A percentile compares a stretch with the other conserved stretches of the same genome.
Conservation (phyloP, 1,284 basidiomycete genomes). For the Fomitopsis palustris region DNA sequence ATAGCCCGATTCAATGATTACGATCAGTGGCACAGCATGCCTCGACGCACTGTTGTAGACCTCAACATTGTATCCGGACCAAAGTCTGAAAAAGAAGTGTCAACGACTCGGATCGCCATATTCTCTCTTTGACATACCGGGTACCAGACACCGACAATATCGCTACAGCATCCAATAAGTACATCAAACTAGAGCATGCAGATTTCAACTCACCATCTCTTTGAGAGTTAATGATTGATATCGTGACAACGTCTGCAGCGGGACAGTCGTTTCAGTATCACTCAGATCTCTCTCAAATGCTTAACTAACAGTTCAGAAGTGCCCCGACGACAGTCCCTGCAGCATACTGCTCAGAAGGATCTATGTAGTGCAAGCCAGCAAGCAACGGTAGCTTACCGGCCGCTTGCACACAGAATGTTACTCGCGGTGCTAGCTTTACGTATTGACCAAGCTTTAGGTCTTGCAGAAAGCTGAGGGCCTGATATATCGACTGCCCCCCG, state of each 20-base stretch:
- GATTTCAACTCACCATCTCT: slow-evolving; percentile 26
- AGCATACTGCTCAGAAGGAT: neutral
- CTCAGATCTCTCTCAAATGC: neutral
- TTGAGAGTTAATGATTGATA: slow-evolving; percentile 41
- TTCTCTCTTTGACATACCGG: neutral
- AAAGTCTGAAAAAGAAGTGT: slow-evolving; percentile 21
- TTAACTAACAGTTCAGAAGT: slow-evolving; percentile 7
- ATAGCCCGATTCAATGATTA: slow-evolving; percentile 9
- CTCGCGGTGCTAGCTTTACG: slow-evolving; percentile 61
- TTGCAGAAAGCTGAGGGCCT: slow-evolving; percentile 40
- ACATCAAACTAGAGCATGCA: neutral
- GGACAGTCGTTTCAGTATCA: neutral
- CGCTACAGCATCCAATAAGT: slow-evolving; percentile 10
- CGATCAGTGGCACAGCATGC: too few species aligned
- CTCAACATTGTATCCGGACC: slow-evolving; percentile 55
- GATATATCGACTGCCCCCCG: slow-evolving; percentile 30
- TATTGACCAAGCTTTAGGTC: slow-evolving; percentile 48
- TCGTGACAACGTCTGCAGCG: slow-evolving; percentile 41
- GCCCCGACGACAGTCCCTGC: slow-evolving; percentile 10
- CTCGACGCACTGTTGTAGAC: slow-evolving; percentile 36
- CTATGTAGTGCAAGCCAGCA: neutral
- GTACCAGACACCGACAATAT: slow-evolving; percentile 31
- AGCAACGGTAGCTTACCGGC: slow-evolving; percentile 2
- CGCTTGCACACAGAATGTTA: slow-evolving; percentile 55
- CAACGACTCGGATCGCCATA: neutral